Evolutionary conservation across 352 stramenopile species (phyloP), one percentile per base, ranked within the genome.

Genomic region (Globisporangium nagaii): DNA sequence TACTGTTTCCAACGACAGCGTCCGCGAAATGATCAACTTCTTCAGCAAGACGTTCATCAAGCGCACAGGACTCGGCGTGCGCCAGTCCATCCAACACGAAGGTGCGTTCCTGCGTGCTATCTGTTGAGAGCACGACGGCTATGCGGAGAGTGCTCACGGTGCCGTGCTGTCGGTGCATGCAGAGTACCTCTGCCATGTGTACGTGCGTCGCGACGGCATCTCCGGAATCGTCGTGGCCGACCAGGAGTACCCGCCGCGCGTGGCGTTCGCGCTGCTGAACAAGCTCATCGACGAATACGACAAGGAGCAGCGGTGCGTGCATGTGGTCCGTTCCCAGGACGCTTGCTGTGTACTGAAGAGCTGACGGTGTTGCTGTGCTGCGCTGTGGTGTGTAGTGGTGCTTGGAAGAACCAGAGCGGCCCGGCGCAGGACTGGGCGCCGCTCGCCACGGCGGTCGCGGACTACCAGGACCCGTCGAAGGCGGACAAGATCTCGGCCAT

Each of bases 401-500:
- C 62, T 43, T 91, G 78, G 80, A 83, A 84, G 63, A 78, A 65
- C 39, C 65, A 79, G 30, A 65, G 58, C 19, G 77, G 68, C 34
- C 54, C 88, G 35, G 86, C 97, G 44, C 88, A 87, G 31, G 64
- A 87, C 5, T 99, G 98, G 64, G 79, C 96, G 22, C 75, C 84
- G 47, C 54, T 98, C 27, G 75, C 90, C 17, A 90, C 97, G 53
- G 97, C 97, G 51, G 65, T 99, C 28, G 56, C 82, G 17, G 96
- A 99, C 60, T 99, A 99, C 68, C 97, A 99, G 75, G 91, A 98
- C 75, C 93, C 93, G 47, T 89, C 95, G 13, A 97, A 98, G 73
- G 96, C 96, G n/a, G 97, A 99, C 81, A 99, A 99, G 76, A 98
- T 99, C 56, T 98, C 95, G 43, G 98, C 98, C 64, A 99, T 99